Percentiles rank a stretch among this genome's conserved stretches.
Conservation (phyloP, 176 grass and related monocot species). For the Aegilops tauschii region DNA sequence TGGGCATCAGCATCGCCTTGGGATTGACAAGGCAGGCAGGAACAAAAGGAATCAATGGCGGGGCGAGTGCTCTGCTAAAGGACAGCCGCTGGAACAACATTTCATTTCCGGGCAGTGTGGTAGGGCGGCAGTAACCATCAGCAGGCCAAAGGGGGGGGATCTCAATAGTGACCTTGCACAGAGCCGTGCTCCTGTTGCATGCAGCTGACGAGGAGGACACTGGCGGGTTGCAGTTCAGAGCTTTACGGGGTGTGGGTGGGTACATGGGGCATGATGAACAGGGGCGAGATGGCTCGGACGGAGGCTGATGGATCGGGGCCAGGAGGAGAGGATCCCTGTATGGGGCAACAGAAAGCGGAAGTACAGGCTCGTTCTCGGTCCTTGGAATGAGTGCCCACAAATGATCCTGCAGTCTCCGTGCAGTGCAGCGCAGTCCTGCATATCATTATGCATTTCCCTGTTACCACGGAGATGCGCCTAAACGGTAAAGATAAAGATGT, state of each 20-base stretch:
- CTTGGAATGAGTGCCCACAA: conserved; percentile 39
- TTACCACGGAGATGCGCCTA: conserved; percentile 19
- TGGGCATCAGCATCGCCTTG: conserved; percentile 23
- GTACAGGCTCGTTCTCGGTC: conserved; percentile 36
- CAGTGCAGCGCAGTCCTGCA: not conserved
- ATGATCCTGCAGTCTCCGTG: conserved; percentile 6
- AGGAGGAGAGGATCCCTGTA: conserved; percentile 43
- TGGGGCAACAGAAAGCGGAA: conserved; percentile 38
- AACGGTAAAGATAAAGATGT: conserved; percentile 24
- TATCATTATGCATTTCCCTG: conserved; percentile 17
- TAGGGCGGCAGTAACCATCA: conserved; percentile 14
- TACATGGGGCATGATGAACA: conserved; percentile 47
- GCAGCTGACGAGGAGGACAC: conserved; percentile 42
- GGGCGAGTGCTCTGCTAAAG: conserved; percentile 17
- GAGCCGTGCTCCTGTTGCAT: conserved; percentile 34
- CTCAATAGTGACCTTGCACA: conserved; percentile 50
- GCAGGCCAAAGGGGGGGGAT: conserved; percentile 33
- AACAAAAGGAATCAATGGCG: conserved; percentile 48
- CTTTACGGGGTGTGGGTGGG: conserved; percentile 21
- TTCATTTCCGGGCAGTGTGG: not conserved
- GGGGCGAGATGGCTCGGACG: conserved; percentile 41
- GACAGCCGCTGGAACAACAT: conserved; percentile 29
- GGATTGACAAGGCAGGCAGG: conserved; percentile 37
- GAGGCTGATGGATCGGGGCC: conserved; percentile 43
- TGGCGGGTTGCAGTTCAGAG: conserved; percentile 31